Percentiles rank a stretch among this genome's conserved stretches.
These are phyloP conservation scores for Monascus ruber DNA, from an alignment of 2,329 filamentous ascomycete genomes.

Conservation along the genomic window DNA sequence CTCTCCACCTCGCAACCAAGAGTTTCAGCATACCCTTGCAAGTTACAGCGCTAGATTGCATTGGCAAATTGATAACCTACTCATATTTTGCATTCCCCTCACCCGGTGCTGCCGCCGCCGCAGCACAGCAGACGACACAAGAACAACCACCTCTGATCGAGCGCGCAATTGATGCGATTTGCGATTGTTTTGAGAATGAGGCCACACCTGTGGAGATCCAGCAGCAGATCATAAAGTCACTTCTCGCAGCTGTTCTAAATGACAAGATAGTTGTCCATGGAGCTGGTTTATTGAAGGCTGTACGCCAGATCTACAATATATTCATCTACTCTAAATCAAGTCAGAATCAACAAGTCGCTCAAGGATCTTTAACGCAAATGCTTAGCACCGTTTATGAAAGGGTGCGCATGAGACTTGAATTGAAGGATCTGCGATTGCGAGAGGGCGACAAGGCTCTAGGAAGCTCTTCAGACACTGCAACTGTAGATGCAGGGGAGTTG, in stretches of 20 bases:
- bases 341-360: constrained; percentile 91
- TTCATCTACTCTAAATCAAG: constrained; percentile 91
- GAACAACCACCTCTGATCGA: constrained; percentile 71
- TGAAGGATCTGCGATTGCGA: constrained; percentile 66
- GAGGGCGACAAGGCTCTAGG: constrained; percentile 24
- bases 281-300: constrained; percentile 86
- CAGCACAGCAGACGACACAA: constrained; percentile 14
- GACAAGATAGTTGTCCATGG: constrained; percentile 99
- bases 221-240: constrained; percentile 94
- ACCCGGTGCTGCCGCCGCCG: constrained; percentile 15
- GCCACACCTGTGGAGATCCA: constrained; percentile 85
- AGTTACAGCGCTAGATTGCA: constrained; percentile 88
- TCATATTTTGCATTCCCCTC: constrained; percentile 82
- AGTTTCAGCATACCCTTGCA: constrained; percentile 74
- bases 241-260: constrained; percentile 88
- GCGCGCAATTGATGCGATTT: constrained; percentile 96
- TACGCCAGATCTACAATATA: constrained; percentile 97
- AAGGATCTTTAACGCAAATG: constrained; percentile 96
- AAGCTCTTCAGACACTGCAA: constrained; percentile 26
- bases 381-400: constrained; percentile 95
- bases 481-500: constrained; percentile 25
- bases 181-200: constrained; percentile 97
- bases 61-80: constrained; percentile 97
- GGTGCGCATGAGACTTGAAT: constrained; percentile 72
- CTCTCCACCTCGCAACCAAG: constrained; percentile 79